Evolutionary conservation across 805 yeast genomes (phyloP).

Genomic region (Starmera quercuum): DNA sequence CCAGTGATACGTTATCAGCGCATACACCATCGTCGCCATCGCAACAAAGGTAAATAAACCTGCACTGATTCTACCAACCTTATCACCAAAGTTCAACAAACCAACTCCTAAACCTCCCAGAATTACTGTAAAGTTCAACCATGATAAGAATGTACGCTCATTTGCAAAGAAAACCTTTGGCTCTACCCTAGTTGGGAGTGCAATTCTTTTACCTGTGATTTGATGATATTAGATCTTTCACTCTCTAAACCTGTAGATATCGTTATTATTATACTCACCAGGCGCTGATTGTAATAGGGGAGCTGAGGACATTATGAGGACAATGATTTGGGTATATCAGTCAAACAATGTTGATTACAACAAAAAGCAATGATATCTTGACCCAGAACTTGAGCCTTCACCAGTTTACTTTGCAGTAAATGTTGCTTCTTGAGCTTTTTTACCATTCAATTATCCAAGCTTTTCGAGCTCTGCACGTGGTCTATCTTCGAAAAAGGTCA

Average conservation of each 20-base stretch:
- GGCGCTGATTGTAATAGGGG: constrained; percentile 70
- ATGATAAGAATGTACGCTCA: constrained; percentile 95
- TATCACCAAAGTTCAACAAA: constrained; percentile 91
- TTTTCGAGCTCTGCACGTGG: not conserved
- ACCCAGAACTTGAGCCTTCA: too few species aligned
- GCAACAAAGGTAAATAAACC: constrained; percentile 92
- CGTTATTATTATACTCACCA: constrained; percentile 39
- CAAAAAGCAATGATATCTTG: too few species aligned
- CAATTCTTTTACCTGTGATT: constrained; percentile 71
- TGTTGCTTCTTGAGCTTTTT: not conserved
- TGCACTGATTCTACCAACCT: constrained; percentile 86
- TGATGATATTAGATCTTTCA: constrained; percentile 5
- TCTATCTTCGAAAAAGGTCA: not conserved
- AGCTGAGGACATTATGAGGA: constrained; percentile 55
- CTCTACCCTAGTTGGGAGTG: constrained; percentile 95
- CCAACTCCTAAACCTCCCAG: constrained; percentile 97
- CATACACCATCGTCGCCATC: constrained; percentile 96
- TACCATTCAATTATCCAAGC: not conserved
- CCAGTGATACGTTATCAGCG: constrained; percentile 96
- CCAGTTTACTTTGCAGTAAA: too few species aligned
- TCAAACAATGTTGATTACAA: too few species aligned
- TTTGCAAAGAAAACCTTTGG: constrained; percentile 99
- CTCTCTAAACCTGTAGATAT: too few species aligned
- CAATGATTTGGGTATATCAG: too few species aligned
- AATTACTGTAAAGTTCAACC: constrained; percentile 98